Evolutionary conservation across 1,284 basidiomycete species (phyloP).

Genomic region (Filobasidium uniguttulatum): DNA sequence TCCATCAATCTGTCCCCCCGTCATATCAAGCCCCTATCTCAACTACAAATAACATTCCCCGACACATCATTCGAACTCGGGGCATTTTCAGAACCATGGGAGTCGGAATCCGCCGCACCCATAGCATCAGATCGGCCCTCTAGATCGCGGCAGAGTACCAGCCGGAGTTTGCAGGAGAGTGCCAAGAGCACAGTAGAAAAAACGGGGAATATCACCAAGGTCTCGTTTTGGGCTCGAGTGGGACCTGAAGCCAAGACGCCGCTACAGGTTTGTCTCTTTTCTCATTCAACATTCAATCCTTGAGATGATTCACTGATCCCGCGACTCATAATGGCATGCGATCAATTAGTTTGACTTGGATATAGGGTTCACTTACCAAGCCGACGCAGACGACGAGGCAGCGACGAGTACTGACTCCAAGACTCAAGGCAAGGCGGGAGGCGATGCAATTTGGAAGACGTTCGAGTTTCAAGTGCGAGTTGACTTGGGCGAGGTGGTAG

Average conservation of each 20-base stretch:
- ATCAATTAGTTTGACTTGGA: slow-evolving; percentile 78
- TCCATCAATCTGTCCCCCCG: slow-evolving; percentile 67
- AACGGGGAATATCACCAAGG: slow-evolving; percentile 68
- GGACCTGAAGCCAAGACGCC: slow-evolving; percentile 21
- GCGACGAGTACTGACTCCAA: slow-evolving; percentile 11
- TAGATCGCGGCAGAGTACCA: slow-evolving; percentile 18
- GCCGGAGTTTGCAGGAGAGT: too few species aligned
- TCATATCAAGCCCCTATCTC: slow-evolving; percentile 25
- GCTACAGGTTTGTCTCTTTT: slow-evolving; percentile 16
- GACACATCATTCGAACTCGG: slow-evolving; percentile 62
- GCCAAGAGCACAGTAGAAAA: slow-evolving; percentile 33
- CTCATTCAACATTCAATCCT: slow-evolving; percentile 12
- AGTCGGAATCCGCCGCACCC: slow-evolving; percentile 54
- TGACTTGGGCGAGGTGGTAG: slow-evolving; percentile 22
- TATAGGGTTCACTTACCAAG: slow-evolving; percentile 56
- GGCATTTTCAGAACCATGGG: slow-evolving; percentile 86
- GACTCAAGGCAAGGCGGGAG: slow-evolving; percentile 4
- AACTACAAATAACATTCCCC: slow-evolving; percentile 48
- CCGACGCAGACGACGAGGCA: background rate
- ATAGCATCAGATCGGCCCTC: slow-evolving; percentile 39
- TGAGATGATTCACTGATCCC: background rate
- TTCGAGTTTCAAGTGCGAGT: slow-evolving; percentile 34
- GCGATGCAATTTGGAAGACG: slow-evolving; percentile 32
- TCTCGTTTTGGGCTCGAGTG: slow-evolving; percentile 62
- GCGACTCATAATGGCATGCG: too few species aligned